A percentile compares a stretch with the other conserved stretches of the same genome.
These are phyloP conservation scores for Xylaria sp. DNA, from an alignment of 2,329 filamentous ascomycete genomes.

Conservation along the genomic window DNA sequence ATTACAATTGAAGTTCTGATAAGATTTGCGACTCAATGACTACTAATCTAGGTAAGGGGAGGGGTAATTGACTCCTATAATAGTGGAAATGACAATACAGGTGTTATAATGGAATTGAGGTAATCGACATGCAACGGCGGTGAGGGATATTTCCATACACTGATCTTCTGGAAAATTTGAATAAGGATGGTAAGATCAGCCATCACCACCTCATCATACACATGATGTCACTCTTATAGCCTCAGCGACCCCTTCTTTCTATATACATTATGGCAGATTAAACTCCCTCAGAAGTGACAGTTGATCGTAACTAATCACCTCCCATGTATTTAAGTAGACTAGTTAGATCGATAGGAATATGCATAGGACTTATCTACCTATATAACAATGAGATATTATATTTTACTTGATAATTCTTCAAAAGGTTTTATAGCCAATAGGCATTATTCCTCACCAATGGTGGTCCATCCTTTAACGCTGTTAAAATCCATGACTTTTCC, in stretches of 20 bases:
- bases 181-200: not conserved
- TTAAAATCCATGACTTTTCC: constrained; percentile 62
- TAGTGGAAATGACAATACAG: too few relatives aligned
- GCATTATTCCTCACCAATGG: constrained; percentile 22
- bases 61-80: too few relatives aligned
- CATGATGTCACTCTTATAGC: not conserved
- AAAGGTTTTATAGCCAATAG: not conserved
- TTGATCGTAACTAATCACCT: too few relatives aligned
- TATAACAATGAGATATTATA: too few relatives aligned
- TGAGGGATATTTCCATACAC: too few relatives aligned
- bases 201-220: not conserved
- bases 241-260: not conserved
- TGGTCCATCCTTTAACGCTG: constrained; percentile 56
- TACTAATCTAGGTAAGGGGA: too few relatives aligned
- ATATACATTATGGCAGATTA: not conserved
- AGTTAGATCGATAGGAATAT: not conserved
- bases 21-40: not conserved
- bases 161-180: not conserved
- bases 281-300: too few relatives aligned
- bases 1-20: too few relatives aligned
- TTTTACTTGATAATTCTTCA: too few relatives aligned
- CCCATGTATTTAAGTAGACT: not conserved
- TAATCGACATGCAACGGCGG: too few relatives aligned
- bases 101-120: too few relatives aligned
- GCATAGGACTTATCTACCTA: too few relatives aligned